A percentile compares a stretch with the other conserved stretches of the same genome.
These are phyloP conservation scores for Lepidium africanum DNA, from an alignment of 345 rosid genomes.

Conservation along the genomic window DNA sequence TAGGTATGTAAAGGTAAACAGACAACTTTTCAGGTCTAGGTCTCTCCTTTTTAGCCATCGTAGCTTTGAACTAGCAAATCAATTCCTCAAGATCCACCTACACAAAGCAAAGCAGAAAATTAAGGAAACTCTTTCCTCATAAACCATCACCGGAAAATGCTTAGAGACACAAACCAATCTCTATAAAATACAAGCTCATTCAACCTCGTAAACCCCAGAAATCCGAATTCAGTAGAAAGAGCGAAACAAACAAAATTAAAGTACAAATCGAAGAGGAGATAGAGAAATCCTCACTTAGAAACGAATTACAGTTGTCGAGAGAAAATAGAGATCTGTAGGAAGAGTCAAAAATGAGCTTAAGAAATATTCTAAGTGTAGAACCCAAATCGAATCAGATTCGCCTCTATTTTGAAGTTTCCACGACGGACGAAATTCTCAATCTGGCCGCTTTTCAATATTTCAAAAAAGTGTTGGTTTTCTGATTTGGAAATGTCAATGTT, in stretches of 20 bases:
- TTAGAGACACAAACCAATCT: slow-evolving; percentile 4
- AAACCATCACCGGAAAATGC: slow-evolving; percentile 3
- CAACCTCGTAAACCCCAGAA: neutral
- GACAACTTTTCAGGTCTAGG: slow-evolving; percentile 50
- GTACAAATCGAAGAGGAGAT: neutral
- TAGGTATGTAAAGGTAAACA: slow-evolving; percentile 87
- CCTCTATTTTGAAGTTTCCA: neutral
- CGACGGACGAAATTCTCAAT: slow-evolving; percentile 4
- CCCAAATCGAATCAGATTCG: slow-evolving; percentile 27
- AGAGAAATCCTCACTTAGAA: slow-evolving; percentile 2
- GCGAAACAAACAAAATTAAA: neutral
- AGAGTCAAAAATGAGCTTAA: neutral
- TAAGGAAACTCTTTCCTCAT: neutral
- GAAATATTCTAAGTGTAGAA: neutral
- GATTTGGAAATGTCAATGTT: slow-evolving; percentile 13
- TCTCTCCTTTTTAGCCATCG: slow-evolving; percentile 62
- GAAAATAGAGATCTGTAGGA: neutral
- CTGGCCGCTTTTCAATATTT: slow-evolving; percentile 19
- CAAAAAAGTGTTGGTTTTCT: slow-evolving; percentile 3
- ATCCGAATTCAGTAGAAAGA: neutral
- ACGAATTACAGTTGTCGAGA: neutral
- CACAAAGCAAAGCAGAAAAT: neutral
- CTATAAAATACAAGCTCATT: neutral
- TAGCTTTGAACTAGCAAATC: neutral
- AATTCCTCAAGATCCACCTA: slow-evolving; percentile 16